phyloP scores from a whole-genome alignment of 2,329 filamentous ascomycete genomes.

The Corynespora cassiicola region DNA sequence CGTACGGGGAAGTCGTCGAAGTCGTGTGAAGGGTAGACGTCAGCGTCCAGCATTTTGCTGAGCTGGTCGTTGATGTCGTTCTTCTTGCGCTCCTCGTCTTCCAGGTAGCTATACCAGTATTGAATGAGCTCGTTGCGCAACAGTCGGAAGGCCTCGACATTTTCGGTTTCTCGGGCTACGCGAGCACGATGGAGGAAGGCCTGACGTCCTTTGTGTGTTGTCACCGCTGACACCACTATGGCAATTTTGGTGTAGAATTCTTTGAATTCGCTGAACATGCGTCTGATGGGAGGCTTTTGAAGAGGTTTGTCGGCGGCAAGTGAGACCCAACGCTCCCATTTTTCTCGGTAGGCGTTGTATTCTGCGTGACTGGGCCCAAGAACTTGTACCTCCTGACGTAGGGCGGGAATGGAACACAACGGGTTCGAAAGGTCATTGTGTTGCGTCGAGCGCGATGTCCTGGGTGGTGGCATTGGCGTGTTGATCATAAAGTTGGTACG shows the following conservation, averaged over 20 bases:
- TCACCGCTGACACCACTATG: slow-evolving; percentile 20
- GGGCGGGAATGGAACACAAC: slow-evolving; percentile 32
- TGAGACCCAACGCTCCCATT: slow-evolving; percentile 27
- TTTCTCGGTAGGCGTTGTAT: slow-evolving; percentile 28
- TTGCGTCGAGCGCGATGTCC: not conserved
- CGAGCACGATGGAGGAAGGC: slow-evolving; percentile 40
- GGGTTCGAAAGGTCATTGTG: slow-evolving; percentile 5
- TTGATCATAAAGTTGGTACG: slow-evolving; percentile 24
- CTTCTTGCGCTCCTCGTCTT: slow-evolving; percentile 29
- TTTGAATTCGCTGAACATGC: slow-evolving; percentile 43
- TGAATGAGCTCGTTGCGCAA: slow-evolving; percentile 35
- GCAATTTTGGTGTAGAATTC: slow-evolving; percentile 34
- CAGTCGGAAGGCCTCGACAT: slow-evolving; percentile 33
- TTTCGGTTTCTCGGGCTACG: slow-evolving; percentile 40
- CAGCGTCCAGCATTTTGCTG: slow-evolving; percentile 27
- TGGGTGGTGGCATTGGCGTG: slow-evolving; percentile 8
- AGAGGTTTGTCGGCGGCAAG: slow-evolving; percentile 10
- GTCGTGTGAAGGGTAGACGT: slow-evolving; percentile 30
- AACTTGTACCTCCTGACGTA: no score
- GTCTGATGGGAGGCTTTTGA: slow-evolving; percentile 29
- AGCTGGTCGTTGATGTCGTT: slow-evolving; percentile 25
- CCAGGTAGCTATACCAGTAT: slow-evolving; percentile 35
- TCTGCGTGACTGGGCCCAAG: slow-evolving; percentile 17
- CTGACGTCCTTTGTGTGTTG: slow-evolving; percentile 13
- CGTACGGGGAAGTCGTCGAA: slow-evolving; percentile 8